Evolutionary conservation across 106 monocot species (phyloP).

Genomic region (Phalaenopsis equestris): DNA sequence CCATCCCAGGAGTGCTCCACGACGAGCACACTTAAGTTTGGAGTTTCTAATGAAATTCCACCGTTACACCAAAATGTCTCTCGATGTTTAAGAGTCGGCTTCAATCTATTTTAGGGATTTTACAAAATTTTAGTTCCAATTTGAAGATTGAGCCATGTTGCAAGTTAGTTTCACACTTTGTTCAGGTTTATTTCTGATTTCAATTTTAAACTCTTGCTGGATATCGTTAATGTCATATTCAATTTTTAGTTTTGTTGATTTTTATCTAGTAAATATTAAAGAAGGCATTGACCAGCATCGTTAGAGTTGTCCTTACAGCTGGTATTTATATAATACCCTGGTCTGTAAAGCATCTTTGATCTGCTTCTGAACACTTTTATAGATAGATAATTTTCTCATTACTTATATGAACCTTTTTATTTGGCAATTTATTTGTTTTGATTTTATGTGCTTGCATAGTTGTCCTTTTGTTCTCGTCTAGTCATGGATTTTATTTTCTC

Average conservation of each 20-base stretch:
- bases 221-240: background rate
- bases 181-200: background rate
- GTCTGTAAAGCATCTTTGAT: conserved; percentile 5
- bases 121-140: background rate
- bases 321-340: background rate
- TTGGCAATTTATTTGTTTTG: background rate
- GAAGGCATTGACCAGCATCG: background rate
- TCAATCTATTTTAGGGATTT: no score
- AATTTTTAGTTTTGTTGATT: background rate
- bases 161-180: background rate
- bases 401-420: background rate
- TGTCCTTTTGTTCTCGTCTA: background rate
- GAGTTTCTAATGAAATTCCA: no score
- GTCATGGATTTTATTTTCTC: background rate
- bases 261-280: conserved; percentile 1
- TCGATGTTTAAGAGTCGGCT: no score
- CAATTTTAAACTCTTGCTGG: background rate
- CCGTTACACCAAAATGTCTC: no score
- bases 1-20: no score
- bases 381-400: background rate
- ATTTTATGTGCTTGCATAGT: background rate
- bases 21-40: no score
- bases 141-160: background rate
- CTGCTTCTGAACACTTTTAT: background rate
- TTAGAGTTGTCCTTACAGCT: background rate